Base-by-base conservation (phyloP, 768 basidiomycete species). In the Glaciozyma martinii region DNA sequence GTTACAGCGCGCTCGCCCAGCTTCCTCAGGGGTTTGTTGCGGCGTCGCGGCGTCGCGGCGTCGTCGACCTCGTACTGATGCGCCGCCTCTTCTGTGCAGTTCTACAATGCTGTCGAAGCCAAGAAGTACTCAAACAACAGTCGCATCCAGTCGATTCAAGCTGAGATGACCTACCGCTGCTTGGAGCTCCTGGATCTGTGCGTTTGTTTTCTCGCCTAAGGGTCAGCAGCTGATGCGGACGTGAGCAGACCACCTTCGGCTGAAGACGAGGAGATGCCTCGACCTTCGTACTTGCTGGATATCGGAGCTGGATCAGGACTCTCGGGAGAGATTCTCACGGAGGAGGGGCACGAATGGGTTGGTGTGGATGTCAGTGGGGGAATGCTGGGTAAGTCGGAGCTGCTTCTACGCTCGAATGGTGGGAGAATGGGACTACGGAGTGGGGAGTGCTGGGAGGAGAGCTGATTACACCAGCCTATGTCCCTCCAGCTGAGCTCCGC, bases 111-210 rank as follows among this genome's bases (percentile, higher is more conserved):
- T 76, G 78, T 80, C 12, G 94, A 97, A 76, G 93, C 95, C 27
- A 85, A 85, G 76, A 99, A 99, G 80, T 99, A 99, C 76, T 97
- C 95, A 0, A 83, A 84, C 80, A 97, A 94, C 92, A 93, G 93
- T 37, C 91, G 95, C 60, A 90, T 94, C 73, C 93, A 98, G 76
- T 86, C 87, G 75, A 92, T 99, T 66, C 95, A 99, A 10, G 87
- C 91, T 15, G 86, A 93, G 68, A 97, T 99, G 95, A 95, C 95
- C 21, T 89, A 92, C 71, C 83, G 95, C 71, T 93, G 93, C 3
- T 79, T 99, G 42, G 95, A 98, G 76, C 81, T 99, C 16, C 81
- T 98, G 50, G 88, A 85, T 71, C 78, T 97, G 44, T 86, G 81
- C 82, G 43, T 52, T 19, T 18, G 43, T 19, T 23, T 52, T 27